phyloP scores from a whole-genome alignment of 1,139 yeast species.

The Yamadazyma dushanensis region DNA sequence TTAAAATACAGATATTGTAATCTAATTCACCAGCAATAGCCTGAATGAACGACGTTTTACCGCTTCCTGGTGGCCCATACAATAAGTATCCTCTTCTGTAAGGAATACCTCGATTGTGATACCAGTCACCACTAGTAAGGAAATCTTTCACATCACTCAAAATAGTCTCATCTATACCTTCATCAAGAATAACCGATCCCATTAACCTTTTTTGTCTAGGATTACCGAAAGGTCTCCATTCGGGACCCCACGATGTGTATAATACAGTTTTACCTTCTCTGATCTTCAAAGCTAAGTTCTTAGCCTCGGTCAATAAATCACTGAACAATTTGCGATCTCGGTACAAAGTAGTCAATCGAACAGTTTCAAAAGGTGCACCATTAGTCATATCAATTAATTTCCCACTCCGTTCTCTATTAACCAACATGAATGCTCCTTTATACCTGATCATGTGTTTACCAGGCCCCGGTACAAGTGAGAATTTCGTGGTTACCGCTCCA shows the following conservation, averaged over 20 bases:
- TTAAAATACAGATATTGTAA: conserved; percentile 90
- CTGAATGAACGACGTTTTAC: conserved; percentile 93
- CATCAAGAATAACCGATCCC: conserved; percentile 83
- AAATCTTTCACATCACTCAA: conserved; percentile 78
- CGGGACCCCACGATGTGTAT: conserved; percentile 96
- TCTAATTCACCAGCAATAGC: conserved; percentile 96
- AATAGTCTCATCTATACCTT: conserved; percentile 66
- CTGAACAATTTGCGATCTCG: conserved; percentile 72
- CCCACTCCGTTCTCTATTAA: conserved; percentile 88
- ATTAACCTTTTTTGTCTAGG: conserved; percentile 85
- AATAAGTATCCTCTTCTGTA: conserved; percentile 91
- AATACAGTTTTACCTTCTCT: conserved; percentile 94
- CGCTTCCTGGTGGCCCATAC: conserved; percentile 98
- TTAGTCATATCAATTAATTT: conserved; percentile 83
- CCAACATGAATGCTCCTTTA: conserved; percentile 84
- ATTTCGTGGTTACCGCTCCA: conserved; percentile 85
- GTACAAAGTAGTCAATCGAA: conserved; percentile 85
- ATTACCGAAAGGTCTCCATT: conserved; percentile 98
- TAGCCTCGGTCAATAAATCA: conserved; percentile 82
- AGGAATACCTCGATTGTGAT: conserved; percentile 93
- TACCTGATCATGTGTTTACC: conserved; percentile 88
- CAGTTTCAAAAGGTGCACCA: conserved; percentile 96
- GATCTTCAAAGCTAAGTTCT: conserved; percentile 73
- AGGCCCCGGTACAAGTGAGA: conserved; percentile 96
- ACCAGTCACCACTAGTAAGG: conserved; percentile 82